phyloP scores from a whole-genome alignment of 2,329 filamentous ascomycete genomes.

The Alternaria novae-zelandiae region DNA sequence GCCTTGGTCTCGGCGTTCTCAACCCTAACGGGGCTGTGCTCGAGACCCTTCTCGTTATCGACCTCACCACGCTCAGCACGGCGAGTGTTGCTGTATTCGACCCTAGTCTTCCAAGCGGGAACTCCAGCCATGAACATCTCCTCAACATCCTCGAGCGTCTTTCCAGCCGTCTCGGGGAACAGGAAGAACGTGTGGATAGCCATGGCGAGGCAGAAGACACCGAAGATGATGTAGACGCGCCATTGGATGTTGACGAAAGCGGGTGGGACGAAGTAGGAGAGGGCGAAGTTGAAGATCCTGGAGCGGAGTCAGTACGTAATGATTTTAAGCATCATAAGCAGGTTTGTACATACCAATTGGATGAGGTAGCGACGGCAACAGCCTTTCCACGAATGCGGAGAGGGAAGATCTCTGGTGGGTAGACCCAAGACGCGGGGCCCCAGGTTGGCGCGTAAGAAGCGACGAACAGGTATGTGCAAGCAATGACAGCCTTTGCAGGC shows the following conservation, averaged over 20 bases:
- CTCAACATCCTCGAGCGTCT: conserved; percentile 78
- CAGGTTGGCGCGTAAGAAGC: conserved; percentile 71
- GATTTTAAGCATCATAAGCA: neutral
- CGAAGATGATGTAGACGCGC: conserved; percentile 77
- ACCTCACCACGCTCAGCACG: conserved; percentile 32
- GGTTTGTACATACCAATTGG: conserved; percentile 56
- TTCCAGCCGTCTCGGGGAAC: conserved; percentile 73
- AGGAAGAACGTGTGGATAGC: conserved; percentile 71
- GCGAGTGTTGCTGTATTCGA: conserved; percentile 30
- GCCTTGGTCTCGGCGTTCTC: conserved; percentile 27
- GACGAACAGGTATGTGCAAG: conserved; percentile 76
- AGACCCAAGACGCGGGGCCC: conserved; percentile 65
- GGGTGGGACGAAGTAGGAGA: conserved; percentile 62
- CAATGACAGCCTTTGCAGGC: conserved; percentile 61
- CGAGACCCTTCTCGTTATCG: conserved; percentile 32
- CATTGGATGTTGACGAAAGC: conserved; percentile 65
- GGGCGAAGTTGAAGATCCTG: conserved; percentile 62
- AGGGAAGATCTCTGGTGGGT: conserved; percentile 68
- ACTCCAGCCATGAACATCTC: conserved; percentile 67
- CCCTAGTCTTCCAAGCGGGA: conserved; percentile 63
- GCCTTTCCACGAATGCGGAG: conserved; percentile 68
- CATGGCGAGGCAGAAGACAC: conserved; percentile 71
- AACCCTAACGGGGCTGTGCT: conserved; percentile 27
- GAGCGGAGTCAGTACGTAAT: neutral
- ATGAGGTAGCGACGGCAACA: conserved; percentile 64